A percentile compares a stretch with the other conserved stretches of the same genome.
phyloP scores from a whole-genome alignment of 1,284 basidiomycete species.

The Pulchroboletus neoregius region DNA sequence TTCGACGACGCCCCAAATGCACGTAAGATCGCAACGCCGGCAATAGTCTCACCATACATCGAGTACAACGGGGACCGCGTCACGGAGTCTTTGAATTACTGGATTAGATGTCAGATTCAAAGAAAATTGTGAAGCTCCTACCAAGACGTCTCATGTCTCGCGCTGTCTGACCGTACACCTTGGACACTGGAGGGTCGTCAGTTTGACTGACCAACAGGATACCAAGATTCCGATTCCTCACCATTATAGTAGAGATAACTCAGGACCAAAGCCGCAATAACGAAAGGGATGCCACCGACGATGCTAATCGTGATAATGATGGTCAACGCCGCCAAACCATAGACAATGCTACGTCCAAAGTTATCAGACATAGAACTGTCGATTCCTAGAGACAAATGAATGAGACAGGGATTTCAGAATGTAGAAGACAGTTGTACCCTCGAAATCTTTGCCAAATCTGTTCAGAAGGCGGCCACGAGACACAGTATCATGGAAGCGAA shows the following conservation, averaged over 20 bases:
- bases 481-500: constrained; percentile 92
- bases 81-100: constrained; percentile 62
- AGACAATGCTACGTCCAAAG: constrained; percentile 74
- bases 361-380: constrained; percentile 86
- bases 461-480: constrained; percentile 84
- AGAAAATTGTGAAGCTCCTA: constrained; percentile 32
- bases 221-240: constrained; percentile 36
- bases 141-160: constrained; percentile 86
- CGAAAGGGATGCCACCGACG: constrained; percentile 77
- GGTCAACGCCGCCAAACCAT: constrained; percentile 53
- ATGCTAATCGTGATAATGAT: constrained; percentile 75
- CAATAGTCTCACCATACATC: constrained; percentile 87
- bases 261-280: constrained; percentile 58
- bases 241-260: constrained; percentile 67
- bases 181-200: constrained; percentile 36
- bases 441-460: constrained; percentile 92
- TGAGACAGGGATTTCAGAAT: not conserved
- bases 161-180: constrained; percentile 80
- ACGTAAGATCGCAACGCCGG: constrained; percentile 83
- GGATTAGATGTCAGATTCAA: not conserved
- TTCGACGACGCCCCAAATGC: constrained; percentile 87
- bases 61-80: constrained; percentile 90
- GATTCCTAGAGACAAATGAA: constrained; percentile 48
- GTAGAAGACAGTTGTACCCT: constrained; percentile 49
- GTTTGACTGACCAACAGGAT: not conserved